Percentiles rank a stretch among this genome's conserved stretches.
These are phyloP conservation scores for Angophora floribunda DNA, from an alignment of 345 rosid genomes.

Conservation along the genomic window DNA sequence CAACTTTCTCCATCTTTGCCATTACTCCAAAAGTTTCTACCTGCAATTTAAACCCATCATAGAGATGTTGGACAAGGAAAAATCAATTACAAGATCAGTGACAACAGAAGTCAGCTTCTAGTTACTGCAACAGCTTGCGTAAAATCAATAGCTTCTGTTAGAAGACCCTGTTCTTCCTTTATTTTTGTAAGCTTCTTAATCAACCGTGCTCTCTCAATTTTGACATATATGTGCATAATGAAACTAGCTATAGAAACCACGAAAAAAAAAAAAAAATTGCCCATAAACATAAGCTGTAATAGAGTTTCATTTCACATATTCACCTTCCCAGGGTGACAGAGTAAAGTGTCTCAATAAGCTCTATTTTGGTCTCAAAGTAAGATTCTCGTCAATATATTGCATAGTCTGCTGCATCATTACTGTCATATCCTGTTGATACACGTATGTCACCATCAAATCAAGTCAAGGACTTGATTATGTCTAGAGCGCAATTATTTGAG, in stretches of 20 bases:
- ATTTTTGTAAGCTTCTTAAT: conserved; percentile 77
- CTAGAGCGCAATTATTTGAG: too few species aligned
- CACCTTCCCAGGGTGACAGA: conserved; percentile 90
- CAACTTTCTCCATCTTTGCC: conserved; percentile 93
- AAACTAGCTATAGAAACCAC: background rate
- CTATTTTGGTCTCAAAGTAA: conserved; percentile 76
- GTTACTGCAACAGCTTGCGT: conserved; percentile 96
- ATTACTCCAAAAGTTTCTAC: conserved; percentile 94
- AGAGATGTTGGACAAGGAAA: background rate
- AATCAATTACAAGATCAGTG: background rate
- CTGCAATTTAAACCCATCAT: conserved; percentile 5
- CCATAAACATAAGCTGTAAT: background rate
- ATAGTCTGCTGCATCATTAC: conserved; percentile 98
- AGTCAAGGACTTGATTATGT: too few species aligned
- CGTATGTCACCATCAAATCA: background rate
- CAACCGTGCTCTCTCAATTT: conserved; percentile 85
- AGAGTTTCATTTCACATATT: background rate
- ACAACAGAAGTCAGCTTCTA: background rate
- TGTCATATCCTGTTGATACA: conserved; percentile 75
- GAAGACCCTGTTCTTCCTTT: conserved; percentile 76
- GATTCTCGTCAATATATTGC: conserved; percentile 35
- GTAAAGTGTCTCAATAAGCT: conserved; percentile 69
- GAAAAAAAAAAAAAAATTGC: background rate
- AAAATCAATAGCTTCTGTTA: conserved; percentile 89
- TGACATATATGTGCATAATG: conserved; percentile 62